phyloP scores from a whole-genome alignment of 768 basidiomycete species.

The Termitomyces sp. region DNA sequence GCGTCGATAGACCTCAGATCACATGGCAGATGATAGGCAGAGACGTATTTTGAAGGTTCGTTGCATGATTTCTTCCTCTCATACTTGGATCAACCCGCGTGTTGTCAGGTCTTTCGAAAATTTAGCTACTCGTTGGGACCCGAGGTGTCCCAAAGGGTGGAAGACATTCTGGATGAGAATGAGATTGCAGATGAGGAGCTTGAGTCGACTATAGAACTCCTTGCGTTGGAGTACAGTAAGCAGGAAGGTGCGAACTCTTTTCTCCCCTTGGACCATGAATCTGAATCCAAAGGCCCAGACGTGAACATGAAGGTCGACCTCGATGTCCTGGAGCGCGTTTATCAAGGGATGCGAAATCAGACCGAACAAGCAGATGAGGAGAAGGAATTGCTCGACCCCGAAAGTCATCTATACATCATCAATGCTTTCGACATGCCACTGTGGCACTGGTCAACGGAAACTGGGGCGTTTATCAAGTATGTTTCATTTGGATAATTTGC shows the following conservation, averaged over 20 bases:
- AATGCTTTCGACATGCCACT: conserved; percentile 95
- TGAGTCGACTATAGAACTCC: conserved; percentile 71
- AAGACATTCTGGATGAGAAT: conserved; percentile 67
- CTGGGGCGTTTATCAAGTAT: conserved; percentile 87
- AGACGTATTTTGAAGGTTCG: conserved; percentile 45
- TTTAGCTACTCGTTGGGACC: conserved; percentile 86
- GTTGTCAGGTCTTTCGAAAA: conserved; percentile 73
- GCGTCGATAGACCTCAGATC: conserved; percentile 1
- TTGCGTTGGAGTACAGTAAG: conserved; percentile 85
- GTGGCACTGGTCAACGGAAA: conserved; percentile 86
- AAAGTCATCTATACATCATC: conserved; percentile 77
- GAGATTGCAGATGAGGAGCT: conserved; percentile 68
- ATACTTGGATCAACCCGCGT: neutral
- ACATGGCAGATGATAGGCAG: conserved; percentile 46
- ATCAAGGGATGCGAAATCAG: conserved; percentile 69
- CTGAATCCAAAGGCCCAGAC: conserved; percentile 36
- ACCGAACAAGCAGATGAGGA: conserved; percentile 46
- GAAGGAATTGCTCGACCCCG: conserved; percentile 70
- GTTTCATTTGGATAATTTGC: conserved; percentile 11
- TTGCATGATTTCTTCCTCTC: neutral
- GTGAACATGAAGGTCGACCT: conserved; percentile 81
- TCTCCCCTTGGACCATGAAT: neutral
- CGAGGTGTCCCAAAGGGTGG: conserved; percentile 68
- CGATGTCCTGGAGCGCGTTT: conserved; percentile 64
- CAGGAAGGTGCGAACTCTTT: conserved; percentile 63